Conservation (phyloP, 148 eudicot genomes). For the Arctostaphylos glauca region DNA sequence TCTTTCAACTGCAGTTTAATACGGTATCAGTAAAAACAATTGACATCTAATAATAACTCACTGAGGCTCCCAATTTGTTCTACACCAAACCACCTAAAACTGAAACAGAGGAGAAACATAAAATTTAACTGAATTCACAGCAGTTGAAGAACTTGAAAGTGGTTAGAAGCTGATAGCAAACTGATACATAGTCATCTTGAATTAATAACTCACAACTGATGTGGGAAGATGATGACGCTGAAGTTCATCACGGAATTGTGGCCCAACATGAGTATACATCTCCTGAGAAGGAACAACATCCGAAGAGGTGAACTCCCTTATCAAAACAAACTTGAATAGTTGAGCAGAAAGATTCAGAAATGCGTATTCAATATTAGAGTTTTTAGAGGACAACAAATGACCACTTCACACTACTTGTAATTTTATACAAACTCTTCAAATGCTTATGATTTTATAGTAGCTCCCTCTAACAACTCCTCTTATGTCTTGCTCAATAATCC, state of each 20-base stretch:
- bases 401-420: not conserved
- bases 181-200: not conserved
- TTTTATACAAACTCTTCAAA: not conserved
- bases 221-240: constrained; percentile 79
- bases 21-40: not conserved
- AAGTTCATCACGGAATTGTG: constrained; percentile 88
- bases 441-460: not conserved
- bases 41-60: not conserved
- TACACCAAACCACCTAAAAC: not conserved
- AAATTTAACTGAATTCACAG: not conserved
- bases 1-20: constrained; percentile 64
- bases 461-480: not conserved
- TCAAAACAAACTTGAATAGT: not conserved
- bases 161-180: not conserved
- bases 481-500: not conserved
- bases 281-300: constrained; percentile 47
- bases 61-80: not conserved
- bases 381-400: not conserved
- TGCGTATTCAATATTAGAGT: not conserved
- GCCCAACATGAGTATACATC: constrained; percentile 88
- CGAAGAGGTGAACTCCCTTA: not conserved
- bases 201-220: constrained; percentile 49
- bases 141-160: not conserved
- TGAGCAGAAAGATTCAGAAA: constrained; percentile 11
- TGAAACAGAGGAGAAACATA: not conserved